Percentiles rank a stretch among this genome's conserved stretches.
Evolutionary conservation across 164 flowering plant genomes (phyloP).

Genomic region (Platanus orientalis): DNA sequence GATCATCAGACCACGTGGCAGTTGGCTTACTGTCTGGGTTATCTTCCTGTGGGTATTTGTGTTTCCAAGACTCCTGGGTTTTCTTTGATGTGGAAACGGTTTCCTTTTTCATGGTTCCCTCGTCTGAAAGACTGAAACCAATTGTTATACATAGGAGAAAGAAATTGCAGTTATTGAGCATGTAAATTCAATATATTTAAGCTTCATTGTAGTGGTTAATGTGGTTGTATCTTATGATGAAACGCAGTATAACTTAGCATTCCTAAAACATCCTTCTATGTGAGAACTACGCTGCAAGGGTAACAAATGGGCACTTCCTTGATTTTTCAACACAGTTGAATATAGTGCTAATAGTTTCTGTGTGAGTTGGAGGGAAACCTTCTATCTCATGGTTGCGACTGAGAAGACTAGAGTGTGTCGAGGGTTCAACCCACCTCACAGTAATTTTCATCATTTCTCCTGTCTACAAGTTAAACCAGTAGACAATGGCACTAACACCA

Average conservation of each 20-base stretch:
- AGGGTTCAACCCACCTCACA: too few species aligned
- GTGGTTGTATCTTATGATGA: neutral
- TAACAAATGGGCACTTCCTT: too few species aligned
- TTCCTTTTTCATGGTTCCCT: constrained; percentile 26
- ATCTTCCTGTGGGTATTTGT: constrained; percentile 21
- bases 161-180: constrained; percentile 14
- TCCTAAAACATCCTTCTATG: too few species aligned
- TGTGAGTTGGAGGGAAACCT: too few species aligned
- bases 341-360: too few species aligned
- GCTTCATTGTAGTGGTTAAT: neutral
- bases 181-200: constrained; percentile 7
- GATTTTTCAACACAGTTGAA: too few species aligned
- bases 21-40: constrained; percentile 12
- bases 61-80: constrained; percentile 13
- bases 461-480: too few species aligned
- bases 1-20: neutral
- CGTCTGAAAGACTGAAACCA: constrained; percentile 17
- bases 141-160: constrained; percentile 14
- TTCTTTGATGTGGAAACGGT: constrained; percentile 18
- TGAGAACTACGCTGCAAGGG: too few species aligned
- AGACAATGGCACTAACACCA: too few species aligned
- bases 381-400: too few species aligned
- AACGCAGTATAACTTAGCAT: neutral
- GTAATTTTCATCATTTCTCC: too few species aligned
- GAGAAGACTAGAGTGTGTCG: too few species aligned